phyloP scores from a whole-genome alignment of 2,329 filamentous ascomycete genomes.

The Penicillium sp. region DNA sequence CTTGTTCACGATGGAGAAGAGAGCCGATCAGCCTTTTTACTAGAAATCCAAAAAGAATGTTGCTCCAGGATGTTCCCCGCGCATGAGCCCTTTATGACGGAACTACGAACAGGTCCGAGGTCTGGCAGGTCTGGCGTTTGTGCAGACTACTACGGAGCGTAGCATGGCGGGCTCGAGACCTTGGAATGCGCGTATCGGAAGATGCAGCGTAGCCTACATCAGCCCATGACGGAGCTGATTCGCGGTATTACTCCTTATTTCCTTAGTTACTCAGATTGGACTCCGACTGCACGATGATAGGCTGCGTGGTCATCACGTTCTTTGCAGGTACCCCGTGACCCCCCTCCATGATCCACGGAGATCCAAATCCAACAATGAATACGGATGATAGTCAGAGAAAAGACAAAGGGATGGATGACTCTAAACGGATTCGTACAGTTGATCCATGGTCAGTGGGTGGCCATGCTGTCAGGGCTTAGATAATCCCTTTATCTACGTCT shows the following conservation, averaged over 20 bases:
- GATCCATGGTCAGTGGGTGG: constrained; percentile 22
- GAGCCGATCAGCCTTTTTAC: neutral
- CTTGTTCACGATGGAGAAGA: neutral
- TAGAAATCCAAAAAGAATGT: constrained; percentile 6
- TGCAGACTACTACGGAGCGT: neutral
- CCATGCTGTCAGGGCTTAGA: constrained; percentile 16
- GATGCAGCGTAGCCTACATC: neutral
- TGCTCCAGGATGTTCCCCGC: constrained; percentile 6
- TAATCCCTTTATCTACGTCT: constrained; percentile 10
- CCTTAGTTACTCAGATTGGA: neutral
- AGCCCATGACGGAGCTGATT: constrained; percentile 7
- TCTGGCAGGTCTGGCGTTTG: constrained; percentile 8
- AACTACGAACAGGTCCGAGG: neutral
- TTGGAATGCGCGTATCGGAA: constrained; percentile 10
- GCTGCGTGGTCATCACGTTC: constrained; percentile 9
- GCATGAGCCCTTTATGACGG: constrained; percentile 5
- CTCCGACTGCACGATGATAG: constrained; percentile 5
- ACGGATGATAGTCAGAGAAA: neutral
- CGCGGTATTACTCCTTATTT: constrained; percentile 2
- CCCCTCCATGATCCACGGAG: neutral
- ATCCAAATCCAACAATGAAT: constrained; percentile 7
- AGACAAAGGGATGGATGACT: constrained; percentile 9
- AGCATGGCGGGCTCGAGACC: neutral
- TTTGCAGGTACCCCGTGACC: constrained; percentile 16
- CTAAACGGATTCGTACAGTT: constrained; percentile 12